Conservation (phyloP, 495 filamentous ascomycete species). For the Pyronema domesticum region DNA sequence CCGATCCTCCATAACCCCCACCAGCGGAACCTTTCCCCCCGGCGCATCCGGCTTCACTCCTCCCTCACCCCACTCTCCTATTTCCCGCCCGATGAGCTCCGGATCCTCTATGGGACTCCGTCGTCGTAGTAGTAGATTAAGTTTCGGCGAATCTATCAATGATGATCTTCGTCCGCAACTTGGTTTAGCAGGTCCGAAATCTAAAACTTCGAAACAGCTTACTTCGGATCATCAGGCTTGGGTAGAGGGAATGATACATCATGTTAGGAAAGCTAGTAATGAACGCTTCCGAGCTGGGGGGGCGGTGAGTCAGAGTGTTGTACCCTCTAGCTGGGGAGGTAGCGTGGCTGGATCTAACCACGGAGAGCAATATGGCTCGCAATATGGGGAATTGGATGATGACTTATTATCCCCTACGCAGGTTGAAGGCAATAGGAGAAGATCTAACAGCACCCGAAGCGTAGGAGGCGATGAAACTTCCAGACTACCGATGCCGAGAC, state of each 20-base stretch:
- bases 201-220: slow-evolving; percentile 38
- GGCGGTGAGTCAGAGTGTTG: not conserved
- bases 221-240: slow-evolving; percentile 47
- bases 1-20: slow-evolving; percentile 10
- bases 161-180: slow-evolving; percentile 23
- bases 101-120: slow-evolving; percentile 9
- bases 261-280: slow-evolving; percentile 30
- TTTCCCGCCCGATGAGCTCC: slow-evolving; percentile 15
- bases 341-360: not conserved
- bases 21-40: not conserved
- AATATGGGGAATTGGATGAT: not conserved
- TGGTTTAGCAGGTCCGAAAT: slow-evolving; percentile 45
- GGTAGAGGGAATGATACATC: slow-evolving; percentile 57
- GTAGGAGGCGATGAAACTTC: not conserved
- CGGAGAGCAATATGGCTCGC: not conserved
- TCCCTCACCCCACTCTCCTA: slow-evolving; percentile 18
- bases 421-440: not conserved
- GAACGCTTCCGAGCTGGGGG: not conserved
- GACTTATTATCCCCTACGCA: not conserved
- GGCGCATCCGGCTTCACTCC: slow-evolving; percentile 19
- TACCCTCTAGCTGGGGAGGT: not conserved
- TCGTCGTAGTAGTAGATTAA: slow-evolving; percentile 16
- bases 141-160: slow-evolving; percentile 13
- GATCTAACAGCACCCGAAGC: not conserved
- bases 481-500: not conserved